Evolutionary conservation across 495 filamentous ascomycete species (phyloP).

Genomic region (Daldinia loculata): DNA sequence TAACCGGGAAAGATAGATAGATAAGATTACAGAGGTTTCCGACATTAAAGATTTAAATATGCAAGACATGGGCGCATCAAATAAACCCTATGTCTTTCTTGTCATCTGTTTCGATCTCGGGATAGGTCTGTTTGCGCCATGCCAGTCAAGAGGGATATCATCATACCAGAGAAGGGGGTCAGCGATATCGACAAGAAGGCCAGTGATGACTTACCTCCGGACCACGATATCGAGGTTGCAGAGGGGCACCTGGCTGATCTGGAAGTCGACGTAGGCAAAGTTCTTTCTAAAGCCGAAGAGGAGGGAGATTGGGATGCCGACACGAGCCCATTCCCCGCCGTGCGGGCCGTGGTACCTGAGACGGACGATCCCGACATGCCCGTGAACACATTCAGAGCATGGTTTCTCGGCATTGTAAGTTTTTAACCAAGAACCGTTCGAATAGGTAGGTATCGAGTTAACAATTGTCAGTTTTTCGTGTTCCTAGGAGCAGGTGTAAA

Average conservation of each 20-base stretch:
- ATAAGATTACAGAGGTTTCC: not conserved
- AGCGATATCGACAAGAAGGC: conserved; percentile 16
- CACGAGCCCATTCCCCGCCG: conserved; percentile 51
- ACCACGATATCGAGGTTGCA: conserved; percentile 40
- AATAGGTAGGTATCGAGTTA: conserved; percentile 1
- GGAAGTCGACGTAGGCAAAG: conserved; percentile 44
- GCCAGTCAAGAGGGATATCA: conserved; percentile 2
- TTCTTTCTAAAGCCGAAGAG: conserved; percentile 47
- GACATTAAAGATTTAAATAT: not conserved
- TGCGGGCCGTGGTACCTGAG: conserved; percentile 52
- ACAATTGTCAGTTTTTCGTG: conserved; percentile 34
- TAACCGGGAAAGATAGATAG: not conserved
- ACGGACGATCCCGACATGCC: conserved; percentile 46
- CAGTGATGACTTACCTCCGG: conserved; percentile 15
- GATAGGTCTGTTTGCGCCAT: conserved; percentile 6
- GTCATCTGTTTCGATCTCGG: not conserved
- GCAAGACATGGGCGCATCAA: not conserved
- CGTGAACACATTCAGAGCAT: conserved; percentile 45
- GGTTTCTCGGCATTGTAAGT: conserved; percentile 44
- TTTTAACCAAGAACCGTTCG: not conserved
- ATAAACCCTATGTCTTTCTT: not conserved
- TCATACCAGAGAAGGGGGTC: conserved; percentile 1
- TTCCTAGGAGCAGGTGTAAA: conserved; percentile 44
- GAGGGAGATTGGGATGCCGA: conserved; percentile 49
- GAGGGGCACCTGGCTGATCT: conserved; percentile 46